Evolutionary conservation across 148 eudicot species (phyloP), one percentile per base, ranked within the genome.

Genomic region (Rhododendron ferrugineum): DNA sequence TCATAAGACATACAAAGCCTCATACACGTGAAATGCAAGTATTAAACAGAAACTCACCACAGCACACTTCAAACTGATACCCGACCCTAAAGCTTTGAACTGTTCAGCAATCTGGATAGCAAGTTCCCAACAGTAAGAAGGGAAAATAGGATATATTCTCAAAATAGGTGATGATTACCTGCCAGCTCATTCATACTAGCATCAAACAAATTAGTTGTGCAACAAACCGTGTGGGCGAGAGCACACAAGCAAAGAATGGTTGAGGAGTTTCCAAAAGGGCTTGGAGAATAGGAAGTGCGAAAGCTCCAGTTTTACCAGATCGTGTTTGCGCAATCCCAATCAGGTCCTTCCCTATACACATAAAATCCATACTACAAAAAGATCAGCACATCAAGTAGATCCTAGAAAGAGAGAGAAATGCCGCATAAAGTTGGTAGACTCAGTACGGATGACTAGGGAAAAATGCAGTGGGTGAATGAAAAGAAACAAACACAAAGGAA

Each of bases 251-350:
- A 44, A 93, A 96, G 85, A 96, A 95, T 3, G 96, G 90, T 8
- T 89, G 89, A 28, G 93, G 92, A 70, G 93, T 44, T 28, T 95
- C 95, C 60, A 95, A 60, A 74, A 96, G 88, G 5, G 97, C 87
- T 85, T 96, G 98, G 37, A 96, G 88, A 34, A 96, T 93, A 5
- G 99, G 99, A 78, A 96, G 87, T 2, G 94, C 97, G 62, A 96
- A 96, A 6, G 98, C 99, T 23, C 95, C 99, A 40, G 99, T 96
- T 89, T 96, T 96, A 52, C 99, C 99, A 13, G 99, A 96, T 72
- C 99, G 98, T 34, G 98, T 96, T 86, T 96, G 95, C 46, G 97
- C 99, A 83, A 96, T 94, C 80, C 95, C 99, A 86, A 96, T 94
- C 66, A 96, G 78, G 87, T 96, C 99, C 88, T 91, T 96, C 4